Base-by-base conservation (phyloP, 1,284 basidiomycete species). In the Xerocomus subilludens region DNA sequence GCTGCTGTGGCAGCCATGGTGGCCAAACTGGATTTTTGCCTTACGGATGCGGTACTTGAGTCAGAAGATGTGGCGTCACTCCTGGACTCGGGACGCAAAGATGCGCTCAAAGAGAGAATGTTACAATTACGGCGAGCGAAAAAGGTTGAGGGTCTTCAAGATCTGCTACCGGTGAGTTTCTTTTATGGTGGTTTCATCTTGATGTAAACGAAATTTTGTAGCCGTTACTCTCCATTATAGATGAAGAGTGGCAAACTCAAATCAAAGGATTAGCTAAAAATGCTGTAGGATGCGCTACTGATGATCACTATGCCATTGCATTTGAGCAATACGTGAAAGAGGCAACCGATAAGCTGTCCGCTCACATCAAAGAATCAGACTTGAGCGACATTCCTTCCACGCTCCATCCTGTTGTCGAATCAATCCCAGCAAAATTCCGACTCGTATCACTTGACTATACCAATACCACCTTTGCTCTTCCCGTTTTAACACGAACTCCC, bases 251-350 rank as follows among this genome's bases (percentile, higher is more conserved):
- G n/a, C n/a, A n/a, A n/a, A n/a, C n/a, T n/a, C 30, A 32, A 30
- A 58, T 30, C 30, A n/a, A 58, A 32, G 32, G 32, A 58, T 32
- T 30, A 32, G 56, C 32, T 32, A 32, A 21, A 32, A 30, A 58
- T 35, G 56, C 56, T 16, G 32, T 58, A 32, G 56, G 56, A 58
- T 58, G 56, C 30, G n/a, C n/a, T n/a, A n/a, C n/a, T n/a, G n/a
- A n/a, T n/a, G n/a, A n/a, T n/a, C n/a, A n/a, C n/a, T n/a, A n/a
- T n/a, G n/a, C n/a, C n/a, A n/a, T n/a, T n/a, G 56, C 53, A 14
- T 70, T 65, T 36, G 62, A 49, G 23, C 56, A 60, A 60, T 71
- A 71, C 20, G 70, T n/a, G n/a, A n/a, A n/a, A n/a, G n/a, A n/a
- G n/a, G 56, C 56, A 35, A 58, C 56, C 21, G 56, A 58, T n/a